Conservation (phyloP, 176 grass and related monocot species). For the Poa annua region DNA sequence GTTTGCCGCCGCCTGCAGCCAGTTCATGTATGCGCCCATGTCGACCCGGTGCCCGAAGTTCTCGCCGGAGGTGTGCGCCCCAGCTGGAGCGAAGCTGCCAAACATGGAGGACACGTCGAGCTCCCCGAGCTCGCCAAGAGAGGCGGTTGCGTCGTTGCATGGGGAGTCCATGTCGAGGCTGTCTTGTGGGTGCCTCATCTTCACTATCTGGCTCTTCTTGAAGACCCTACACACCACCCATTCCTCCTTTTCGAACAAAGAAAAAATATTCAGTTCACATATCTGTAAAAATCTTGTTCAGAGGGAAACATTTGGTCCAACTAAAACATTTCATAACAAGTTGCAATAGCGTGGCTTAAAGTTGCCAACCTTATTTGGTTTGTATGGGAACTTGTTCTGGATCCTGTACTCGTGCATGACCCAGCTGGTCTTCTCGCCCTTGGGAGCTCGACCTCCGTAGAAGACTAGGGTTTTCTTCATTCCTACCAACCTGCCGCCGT, state of each 20-base stretch:
- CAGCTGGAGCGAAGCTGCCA: slow-evolving; percentile 41
- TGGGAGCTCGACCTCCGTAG: slow-evolving; percentile 77
- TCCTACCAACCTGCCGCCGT: slow-evolving; percentile 59
- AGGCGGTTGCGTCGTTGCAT: slow-evolving; percentile 46
- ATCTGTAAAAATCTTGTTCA: background rate
- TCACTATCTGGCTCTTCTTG: slow-evolving; percentile 69
- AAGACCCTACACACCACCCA: slow-evolving; percentile 88
- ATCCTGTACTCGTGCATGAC: slow-evolving; percentile 90
- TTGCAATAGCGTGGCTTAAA: background rate
- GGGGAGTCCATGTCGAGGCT: slow-evolving; percentile 51
- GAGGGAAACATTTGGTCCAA: background rate
- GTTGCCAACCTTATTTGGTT: slow-evolving; percentile 60
- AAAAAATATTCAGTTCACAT: background rate
- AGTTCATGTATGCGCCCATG: slow-evolving; percentile 74
- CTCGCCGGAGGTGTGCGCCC: slow-evolving; percentile 31
- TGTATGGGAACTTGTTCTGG: slow-evolving; percentile 80
- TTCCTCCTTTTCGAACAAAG: slow-evolving; percentile 52
- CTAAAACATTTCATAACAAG: background rate
- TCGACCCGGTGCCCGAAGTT: slow-evolving; percentile 52
- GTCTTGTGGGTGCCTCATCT: slow-evolving; percentile 43
- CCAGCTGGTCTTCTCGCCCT: slow-evolving; percentile 85
- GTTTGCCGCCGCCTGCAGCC: slow-evolving; percentile 56
- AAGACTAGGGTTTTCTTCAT: slow-evolving; percentile 95
- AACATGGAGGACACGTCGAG: slow-evolving; percentile 74
- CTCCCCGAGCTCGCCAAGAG: slow-evolving; percentile 70